Percentiles rank a stretch among this genome's conserved stretches.
phyloP scores from a whole-genome alignment of 352 stramenopile species.

The Pythium scleroteichum region DNA sequence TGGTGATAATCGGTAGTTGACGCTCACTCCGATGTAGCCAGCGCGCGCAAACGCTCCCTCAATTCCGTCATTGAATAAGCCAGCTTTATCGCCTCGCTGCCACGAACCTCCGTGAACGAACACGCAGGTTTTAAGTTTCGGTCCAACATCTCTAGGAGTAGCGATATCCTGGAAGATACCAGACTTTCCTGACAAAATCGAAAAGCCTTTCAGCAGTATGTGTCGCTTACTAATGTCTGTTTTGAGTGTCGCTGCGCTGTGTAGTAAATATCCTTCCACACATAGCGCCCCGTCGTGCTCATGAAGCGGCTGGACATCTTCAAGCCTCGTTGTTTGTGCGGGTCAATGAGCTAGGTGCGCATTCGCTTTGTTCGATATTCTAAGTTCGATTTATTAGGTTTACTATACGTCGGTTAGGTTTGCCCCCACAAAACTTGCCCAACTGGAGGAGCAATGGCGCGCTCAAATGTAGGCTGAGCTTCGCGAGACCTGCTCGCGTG shows the following conservation, averaged over 20 bases:
- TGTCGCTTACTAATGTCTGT: conserved; percentile 43
- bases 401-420: too few relatives aligned
- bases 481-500: conserved; percentile 9
- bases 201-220: not conserved
- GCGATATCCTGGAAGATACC: conserved; percentile 52
- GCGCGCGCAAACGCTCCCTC: conserved; percentile 55
- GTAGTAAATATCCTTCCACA: conserved; percentile 77
- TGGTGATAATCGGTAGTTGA: conserved; percentile 85
- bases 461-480: conserved; percentile 27
- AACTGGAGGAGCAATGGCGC: conserved; percentile 24
- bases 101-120: conserved; percentile 86
- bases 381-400: too few relatives aligned
- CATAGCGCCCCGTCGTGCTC: conserved; percentile 34
- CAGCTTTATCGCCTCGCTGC: conserved; percentile 83
- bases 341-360: conserved; percentile 10
- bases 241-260: conserved; percentile 39
- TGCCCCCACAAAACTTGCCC: conserved; percentile 1
- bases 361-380: not conserved
- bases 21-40: conserved; percentile 57
- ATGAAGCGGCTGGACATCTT: conserved; percentile 28
- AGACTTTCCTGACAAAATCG: not conserved
- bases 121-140: conserved; percentile 63
- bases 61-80: conserved; percentile 60
- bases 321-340: conserved; percentile 3
- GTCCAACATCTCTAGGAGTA: conserved; percentile 37